These are phyloP conservation scores for Shiraia sp. DNA, from an alignment of 2,329 filamentous ascomycete genomes.

Conservation along the genomic window DNA sequence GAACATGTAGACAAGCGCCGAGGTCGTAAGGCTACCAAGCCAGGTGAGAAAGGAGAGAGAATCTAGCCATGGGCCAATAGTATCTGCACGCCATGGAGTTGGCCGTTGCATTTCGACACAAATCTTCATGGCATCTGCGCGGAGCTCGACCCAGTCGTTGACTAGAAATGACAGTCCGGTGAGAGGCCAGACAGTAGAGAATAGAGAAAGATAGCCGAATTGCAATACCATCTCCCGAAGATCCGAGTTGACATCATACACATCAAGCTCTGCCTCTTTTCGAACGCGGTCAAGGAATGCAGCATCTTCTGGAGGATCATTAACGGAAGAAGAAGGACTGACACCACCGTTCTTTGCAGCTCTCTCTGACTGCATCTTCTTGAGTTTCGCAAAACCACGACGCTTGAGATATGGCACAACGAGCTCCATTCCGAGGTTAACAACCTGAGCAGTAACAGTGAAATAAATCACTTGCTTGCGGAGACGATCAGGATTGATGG, in stretches of 20 bases:
- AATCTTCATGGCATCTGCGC: conserved; percentile 93
- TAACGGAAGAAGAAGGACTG: conserved; percentile 53
- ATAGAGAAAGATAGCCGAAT: conserved; percentile 85
- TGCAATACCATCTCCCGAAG: conserved; percentile 69
- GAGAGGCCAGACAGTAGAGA: conserved; percentile 94
- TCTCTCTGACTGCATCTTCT: conserved; percentile 68
- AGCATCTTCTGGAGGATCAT: conserved; percentile 76
- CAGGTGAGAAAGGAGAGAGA: conserved; percentile 88
- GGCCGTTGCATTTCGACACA: conserved; percentile 86
- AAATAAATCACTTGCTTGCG: conserved; percentile 95
- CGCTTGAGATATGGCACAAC: conserved; percentile 85
- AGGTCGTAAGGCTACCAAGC: conserved; percentile 86
- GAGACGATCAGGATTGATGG: conserved; percentile 80
- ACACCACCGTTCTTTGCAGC: conserved; percentile 60
- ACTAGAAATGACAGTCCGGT: conserved; percentile 84
- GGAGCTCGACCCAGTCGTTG: conserved; percentile 96
- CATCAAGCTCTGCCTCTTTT: conserved; percentile 76
- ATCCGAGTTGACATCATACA: conserved; percentile 88
- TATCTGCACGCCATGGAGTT: conserved; percentile 86
- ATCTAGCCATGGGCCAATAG: conserved; percentile 90
- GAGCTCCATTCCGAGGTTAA: conserved; percentile 83
- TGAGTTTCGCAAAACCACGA: conserved; percentile 75
- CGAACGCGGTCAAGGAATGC: conserved; percentile 81
- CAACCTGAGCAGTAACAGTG: conserved; percentile 88
- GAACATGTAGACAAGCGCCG: conserved; percentile 90